Base-by-base conservation (phyloP, 2,329 filamentous ascomycete genomes). In the Beauveria australis region DNA sequence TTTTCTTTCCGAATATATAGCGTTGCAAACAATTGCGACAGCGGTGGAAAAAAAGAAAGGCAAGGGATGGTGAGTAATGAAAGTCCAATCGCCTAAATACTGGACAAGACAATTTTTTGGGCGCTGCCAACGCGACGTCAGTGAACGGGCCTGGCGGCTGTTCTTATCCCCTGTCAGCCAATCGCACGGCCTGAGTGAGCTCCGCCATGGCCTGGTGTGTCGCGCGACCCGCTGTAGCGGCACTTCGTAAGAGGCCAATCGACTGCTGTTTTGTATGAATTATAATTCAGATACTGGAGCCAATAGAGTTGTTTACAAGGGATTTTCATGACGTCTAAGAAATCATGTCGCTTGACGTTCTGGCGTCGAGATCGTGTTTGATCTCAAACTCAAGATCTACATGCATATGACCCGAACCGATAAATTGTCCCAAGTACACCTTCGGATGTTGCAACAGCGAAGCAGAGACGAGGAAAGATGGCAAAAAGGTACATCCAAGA, bases 1-100 rank as follows among this genome's bases (percentile, higher is more conserved):
- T 81, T 64, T 48, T 10, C 33, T 69, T 14, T 14, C 8, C 16
- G n/a, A 24, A 41, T 19, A n/a, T 44, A 40, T 7, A n/a, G 41
- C 5, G 8, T 2, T 47, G 12, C 4, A 33, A 9, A 5, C 28
- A 26, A 52, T n/a, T 40, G 24, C 9, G 14, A 14, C 16, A 49
- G 7, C 28, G 18, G 14, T 7, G 46, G 3, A 18, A 28, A 28
- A 56, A 19, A 28, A 28, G 2, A 51, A 53, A 26, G 19, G 16
- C 18, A 33, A 58, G 10, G 33, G 44, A 48, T 37, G 54, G 28
- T 28, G 47, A 19, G 16, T 10, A 51, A 41, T 22, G 46, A 51
- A 51, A 59, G 33, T 33, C 18, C 41, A 24, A 18, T 44, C 30
- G 24, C 44, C 43, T 24, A 24, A 24, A 3, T 49, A 8, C 24